Evolutionary conservation across 208 protist species (phyloP).

Genomic region (Trypanosoma cruzi): DNA sequence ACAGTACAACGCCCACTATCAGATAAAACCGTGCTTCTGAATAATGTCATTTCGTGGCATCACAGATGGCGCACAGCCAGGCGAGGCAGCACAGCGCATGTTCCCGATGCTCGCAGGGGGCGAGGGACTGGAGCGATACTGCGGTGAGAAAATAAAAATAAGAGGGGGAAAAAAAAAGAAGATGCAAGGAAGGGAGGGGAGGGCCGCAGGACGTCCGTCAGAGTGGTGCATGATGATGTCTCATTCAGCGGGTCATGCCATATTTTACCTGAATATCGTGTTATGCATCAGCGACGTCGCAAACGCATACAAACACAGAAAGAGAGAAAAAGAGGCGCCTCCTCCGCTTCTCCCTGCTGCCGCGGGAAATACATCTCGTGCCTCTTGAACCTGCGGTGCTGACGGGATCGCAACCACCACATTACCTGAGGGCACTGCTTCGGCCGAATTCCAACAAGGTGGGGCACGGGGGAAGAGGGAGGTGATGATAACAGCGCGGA

Average conservation of each 20-base stretch:
- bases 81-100: background rate
- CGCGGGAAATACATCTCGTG: slow-evolving; percentile 5
- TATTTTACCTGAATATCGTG: slow-evolving; percentile 33
- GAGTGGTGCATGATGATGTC: slow-evolving; percentile 41
- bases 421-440: slow-evolving; percentile 20
- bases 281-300: slow-evolving; percentile 24
- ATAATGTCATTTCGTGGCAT: slow-evolving; percentile 13
- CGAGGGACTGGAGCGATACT: too few species aligned
- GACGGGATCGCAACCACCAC: slow-evolving; percentile 2
- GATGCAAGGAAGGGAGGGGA: slow-evolving; percentile 1
- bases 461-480: background rate
- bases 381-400: slow-evolving; percentile 23
- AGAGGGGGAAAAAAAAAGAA: too few species aligned
- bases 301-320: background rate
- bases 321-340: background rate
- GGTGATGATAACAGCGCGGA: background rate
- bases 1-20: too few species aligned
- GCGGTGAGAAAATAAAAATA: too few species aligned
- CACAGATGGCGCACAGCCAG: background rate
- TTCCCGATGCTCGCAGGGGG: background rate
- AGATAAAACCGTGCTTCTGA: slow-evolving; percentile 31
- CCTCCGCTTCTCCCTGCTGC: background rate
- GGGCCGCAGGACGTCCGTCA: slow-evolving; percentile 10
- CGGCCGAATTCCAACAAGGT: too few species aligned
- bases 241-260: slow-evolving; percentile 30